Percentiles rank a stretch among this genome's conserved stretches.
Conservation (phyloP, 805 yeast genomes). For the Hanseniaspora guilliermondii region DNA sequence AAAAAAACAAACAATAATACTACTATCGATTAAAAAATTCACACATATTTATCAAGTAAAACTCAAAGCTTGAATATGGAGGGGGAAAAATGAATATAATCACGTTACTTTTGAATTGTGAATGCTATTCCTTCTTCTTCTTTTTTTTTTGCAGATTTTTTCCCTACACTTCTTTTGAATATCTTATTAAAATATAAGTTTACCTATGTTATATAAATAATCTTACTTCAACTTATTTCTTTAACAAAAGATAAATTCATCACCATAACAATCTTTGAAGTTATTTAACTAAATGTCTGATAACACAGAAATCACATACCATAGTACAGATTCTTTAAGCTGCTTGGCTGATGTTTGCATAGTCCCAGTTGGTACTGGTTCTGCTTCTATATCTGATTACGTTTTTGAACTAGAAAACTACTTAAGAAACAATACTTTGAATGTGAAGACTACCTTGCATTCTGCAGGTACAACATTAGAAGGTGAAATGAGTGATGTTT, state of each 20-base stretch:
- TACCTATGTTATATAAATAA: background rate
- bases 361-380: constrained; percentile 73
- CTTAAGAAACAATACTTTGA: constrained; percentile 47
- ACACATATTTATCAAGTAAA: background rate
- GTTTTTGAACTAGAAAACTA: constrained; percentile 57
- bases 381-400: constrained; percentile 70
- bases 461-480: constrained; percentile 87
- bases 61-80: background rate
- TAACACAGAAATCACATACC: background rate
- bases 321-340: constrained; percentile 28
- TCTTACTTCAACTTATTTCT: no score
- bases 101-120: background rate
- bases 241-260: background rate
- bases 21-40: background rate
- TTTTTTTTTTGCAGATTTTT: background rate
- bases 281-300: background rate
- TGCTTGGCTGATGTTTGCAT: constrained; percentile 81
- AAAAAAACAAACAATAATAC: no score
- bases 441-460: constrained; percentile 50
- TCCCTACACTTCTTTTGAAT: background rate
- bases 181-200: background rate
- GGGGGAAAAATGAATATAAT: background rate
- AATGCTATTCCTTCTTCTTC: background rate
- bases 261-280: no score
- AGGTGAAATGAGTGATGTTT: constrained; percentile 89